phyloP scores from a whole-genome alignment of 2,329 filamentous ascomycete species.

The Talaromyces sp. region DNA sequence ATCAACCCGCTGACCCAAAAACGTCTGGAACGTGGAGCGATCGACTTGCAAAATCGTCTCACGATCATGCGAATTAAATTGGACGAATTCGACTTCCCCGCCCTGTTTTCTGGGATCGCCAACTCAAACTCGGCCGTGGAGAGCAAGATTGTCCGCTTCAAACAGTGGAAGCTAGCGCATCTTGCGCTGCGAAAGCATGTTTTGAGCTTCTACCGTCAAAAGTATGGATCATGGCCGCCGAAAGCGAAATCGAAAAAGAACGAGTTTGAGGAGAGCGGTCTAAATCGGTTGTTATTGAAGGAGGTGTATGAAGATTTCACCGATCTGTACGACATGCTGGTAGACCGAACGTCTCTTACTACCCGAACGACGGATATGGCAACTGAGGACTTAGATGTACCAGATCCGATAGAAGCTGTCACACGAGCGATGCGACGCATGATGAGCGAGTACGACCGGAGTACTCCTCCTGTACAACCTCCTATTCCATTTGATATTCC shows the following conservation, averaged over 20 bases:
- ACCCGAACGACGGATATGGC: constrained; percentile 71
- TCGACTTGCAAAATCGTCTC: constrained; percentile 73
- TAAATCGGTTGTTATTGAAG: constrained; percentile 78
- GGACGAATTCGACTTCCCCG: constrained; percentile 87
- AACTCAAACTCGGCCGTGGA: constrained; percentile 76
- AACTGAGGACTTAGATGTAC: constrained; percentile 49
- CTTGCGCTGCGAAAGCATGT: constrained; percentile 70
- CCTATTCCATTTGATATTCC: constrained; percentile 89
- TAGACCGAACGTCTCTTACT: constrained; percentile 74
- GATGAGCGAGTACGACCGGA: constrained; percentile 83
- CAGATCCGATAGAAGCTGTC: constrained; percentile 55
- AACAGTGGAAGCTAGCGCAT: constrained; percentile 75
- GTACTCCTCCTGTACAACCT: constrained; percentile 82
- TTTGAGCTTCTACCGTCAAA: constrained; percentile 64
- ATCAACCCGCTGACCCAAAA: constrained; percentile 70
- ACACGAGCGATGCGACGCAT: constrained; percentile 72
- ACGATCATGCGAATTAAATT: constrained; percentile 68
- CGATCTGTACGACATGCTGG: constrained; percentile 81
- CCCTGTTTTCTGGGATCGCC: constrained; percentile 81
- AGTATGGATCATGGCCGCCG: constrained; percentile 79
- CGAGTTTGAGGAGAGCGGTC: constrained; percentile 75
- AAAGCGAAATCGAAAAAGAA: constrained; percentile 92
- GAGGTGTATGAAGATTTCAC: constrained; percentile 84
- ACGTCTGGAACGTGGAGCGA: constrained; percentile 74
- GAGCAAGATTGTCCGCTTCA: constrained; percentile 75